Base-by-base conservation (phyloP, 2,329 filamentous ascomycete genomes). In the Nothophoma quercina region DNA sequence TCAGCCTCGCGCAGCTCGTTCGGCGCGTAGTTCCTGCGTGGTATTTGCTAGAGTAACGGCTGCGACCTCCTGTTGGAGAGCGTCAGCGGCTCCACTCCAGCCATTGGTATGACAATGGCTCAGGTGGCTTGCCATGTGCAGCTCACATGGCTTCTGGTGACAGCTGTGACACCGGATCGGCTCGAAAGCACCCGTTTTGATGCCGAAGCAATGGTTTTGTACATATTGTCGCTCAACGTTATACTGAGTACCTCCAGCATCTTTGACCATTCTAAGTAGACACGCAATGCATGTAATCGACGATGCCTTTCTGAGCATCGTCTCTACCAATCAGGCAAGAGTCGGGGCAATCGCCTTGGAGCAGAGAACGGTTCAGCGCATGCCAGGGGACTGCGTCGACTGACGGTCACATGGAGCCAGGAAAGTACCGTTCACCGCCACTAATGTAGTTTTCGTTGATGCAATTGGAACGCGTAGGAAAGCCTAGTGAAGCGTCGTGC, bases 81-180 rank as follows among this genome's bases (percentile, higher is more conserved):
- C 18, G 33, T 26, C n/a, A 13, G 21, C 39, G 43, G 40, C 39
- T 42, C 39, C 50, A 44, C 43, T 43, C n/a, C 21, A 36, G 30
- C 25, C 36, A 29, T 44, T 26, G 56, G 66, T 65, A 60, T 59
- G 15, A 60, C 60, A 22, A 46, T 59, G 52, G 56, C 55, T 53
- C 34, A 30, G 32, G 50, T 51, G 56, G 63, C 56, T 58, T 57
- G 63, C 63, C 63, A 67, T 60, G 62, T 60, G 63, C 51, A 54
- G 34, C 44, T 61, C 61, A 64, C 67, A 69, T 71, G 69, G 67
- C 57, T 61, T 59, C 41, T 44, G 60, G 59, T 73, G 69, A 71
- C 64, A 72, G 65, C 49, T 59, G 64, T 67, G 62, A 65, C 62
- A 60, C 59, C 62, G 64, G 68, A 64, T 64, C 64, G 64, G 63